Base-by-base conservation (phyloP, 768 basidiomycete genomes). In the Xanthoconium purpureum region DNA sequence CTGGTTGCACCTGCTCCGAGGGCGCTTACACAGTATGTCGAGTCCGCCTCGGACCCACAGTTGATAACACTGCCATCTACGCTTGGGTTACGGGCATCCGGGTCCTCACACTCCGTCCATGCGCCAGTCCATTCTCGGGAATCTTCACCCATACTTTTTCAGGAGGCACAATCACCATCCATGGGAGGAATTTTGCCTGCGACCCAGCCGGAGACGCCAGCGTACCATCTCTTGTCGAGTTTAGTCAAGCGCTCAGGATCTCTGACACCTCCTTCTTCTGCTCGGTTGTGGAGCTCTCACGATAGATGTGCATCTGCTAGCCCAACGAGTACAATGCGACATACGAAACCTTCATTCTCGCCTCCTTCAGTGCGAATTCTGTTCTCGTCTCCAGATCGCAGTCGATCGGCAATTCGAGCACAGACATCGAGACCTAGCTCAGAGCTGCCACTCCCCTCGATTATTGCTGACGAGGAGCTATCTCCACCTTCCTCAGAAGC, bases 1-100 rank as follows among this genome's bases (percentile, higher is more conserved):
- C 78, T 89, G 32, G 72, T 91, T 51, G 73, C 88, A 0, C 87
- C 84, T 29, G 79, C 90, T 10, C 88, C 90, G 2, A 80, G 88
- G 38, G 88, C 90, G 3, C 65, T 92, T 37, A 91, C 90, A 2
- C 85, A 89, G 68, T 89, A 85, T 63, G 77, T 88, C 37, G 84
- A 80, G 50, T 82, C 84, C 11, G 74, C 77, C 5, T 71, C 79
- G 29, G 81, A 84, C 61, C 74, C 78, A 14, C 73, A 77, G n/a
- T 61, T 73, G 9, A 82, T 91, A 46, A 63, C 75, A 12, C 71
- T 91, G 2, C 89, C 89, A 7, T 84, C 87, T 8, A 91, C 89
- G 0, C 74, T 90, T 39, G 89, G 90, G 20, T 63, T 88, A 3
- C 82, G 85, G 44, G 58, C 74, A 17, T 68, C 70, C 44, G 61